Base-by-base conservation (phyloP, 805 yeast genomes). In the Candida ponderosae region DNA sequence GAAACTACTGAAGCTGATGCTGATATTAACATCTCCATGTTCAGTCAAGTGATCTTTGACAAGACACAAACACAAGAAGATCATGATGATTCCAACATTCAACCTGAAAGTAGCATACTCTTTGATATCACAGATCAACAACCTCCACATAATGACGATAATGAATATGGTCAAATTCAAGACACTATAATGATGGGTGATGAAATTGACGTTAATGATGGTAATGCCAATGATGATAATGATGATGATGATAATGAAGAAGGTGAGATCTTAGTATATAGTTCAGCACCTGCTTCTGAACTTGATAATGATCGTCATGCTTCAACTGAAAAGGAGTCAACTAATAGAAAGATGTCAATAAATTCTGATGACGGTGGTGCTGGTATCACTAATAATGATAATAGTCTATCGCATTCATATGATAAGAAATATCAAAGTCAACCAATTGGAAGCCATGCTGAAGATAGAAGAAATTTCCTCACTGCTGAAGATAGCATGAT, bases 321-420 rank as follows among this genome's bases (percentile, higher is more conserved):
- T 9, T 13, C 15, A 3, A 31, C 23, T 15, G 9, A 17, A 17
- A 30, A 31, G 13, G 37, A 8, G 13, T 32, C 27, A 7, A 36
- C 18, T 11, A 31, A 13, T 13, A 28, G 17, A 19, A 32, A 9
- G 6, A 14, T 11, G 5, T 45, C 51, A 1, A 48, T 52, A 4
- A 41, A 48, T 5, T 50, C 55, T 1, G 56, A 52, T 28, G 54
- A 47, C 24, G 55, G 49, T 16, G 19, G 4, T 7, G 16, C 18
- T 15, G n/a, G 13, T 30, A 9, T 9, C 17, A 15, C n/a, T n/a
- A 29, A 29, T 17, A 9, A 29, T 6, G 18, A 29, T 10, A n/a
- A 16, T 10, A 29, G 18, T 18, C 6, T 15, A 28, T 36, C 34
- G n/a, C n/a, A n/a, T 1, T 36, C 42, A 6, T 11, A 11, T 0